A percentile compares a stretch with the other conserved stretches of the same genome.
phyloP scores from a whole-genome alignment of 441 rosid species.

The Omphalea diandra region DNA sequence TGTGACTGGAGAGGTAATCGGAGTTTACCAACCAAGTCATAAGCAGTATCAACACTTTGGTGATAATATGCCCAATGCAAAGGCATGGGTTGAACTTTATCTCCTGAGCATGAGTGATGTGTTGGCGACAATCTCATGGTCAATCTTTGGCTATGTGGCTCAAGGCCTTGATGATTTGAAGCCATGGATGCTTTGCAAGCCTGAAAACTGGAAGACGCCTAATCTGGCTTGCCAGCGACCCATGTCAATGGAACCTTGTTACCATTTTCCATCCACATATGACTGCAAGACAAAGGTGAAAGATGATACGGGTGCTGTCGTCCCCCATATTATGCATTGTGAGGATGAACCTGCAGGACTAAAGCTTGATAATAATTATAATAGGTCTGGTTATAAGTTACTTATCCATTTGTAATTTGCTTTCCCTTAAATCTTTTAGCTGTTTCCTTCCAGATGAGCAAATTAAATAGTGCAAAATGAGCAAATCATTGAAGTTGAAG shows the following conservation, averaged over 20 bases:
- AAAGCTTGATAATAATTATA: slow-evolving; percentile 34
- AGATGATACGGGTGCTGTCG: slow-evolving; percentile 35
- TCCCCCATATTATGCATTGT: slow-evolving; percentile 65
- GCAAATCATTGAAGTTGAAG: no score
- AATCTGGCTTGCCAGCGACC: slow-evolving; percentile 50
- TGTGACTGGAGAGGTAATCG: slow-evolving; percentile 45
- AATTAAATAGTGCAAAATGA: no score
- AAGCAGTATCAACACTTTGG: slow-evolving; percentile 53
- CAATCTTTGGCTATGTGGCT: slow-evolving; percentile 75
- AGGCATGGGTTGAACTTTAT: slow-evolving; percentile 70
- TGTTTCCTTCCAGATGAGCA: no score
- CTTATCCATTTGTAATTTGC: background rate
- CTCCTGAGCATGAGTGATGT: slow-evolving; percentile 55
- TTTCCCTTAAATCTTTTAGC: no score
- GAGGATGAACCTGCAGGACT: slow-evolving; percentile 74
- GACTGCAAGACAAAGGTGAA: slow-evolving; percentile 42
- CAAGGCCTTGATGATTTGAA: slow-evolving; percentile 64
- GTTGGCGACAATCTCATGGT: slow-evolving; percentile 62
- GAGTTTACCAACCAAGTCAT: slow-evolving; percentile 69
- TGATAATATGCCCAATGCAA: slow-evolving; percentile 47
- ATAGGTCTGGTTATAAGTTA: background rate
- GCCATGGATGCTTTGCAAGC: slow-evolving; percentile 64
- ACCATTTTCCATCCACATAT: slow-evolving; percentile 47
- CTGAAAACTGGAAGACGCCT: slow-evolving; percentile 36
- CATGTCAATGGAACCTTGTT: slow-evolving; percentile 71